Base-by-base conservation (phyloP, 768 basidiomycete genomes). In the Tylopilus balloui region DNA sequence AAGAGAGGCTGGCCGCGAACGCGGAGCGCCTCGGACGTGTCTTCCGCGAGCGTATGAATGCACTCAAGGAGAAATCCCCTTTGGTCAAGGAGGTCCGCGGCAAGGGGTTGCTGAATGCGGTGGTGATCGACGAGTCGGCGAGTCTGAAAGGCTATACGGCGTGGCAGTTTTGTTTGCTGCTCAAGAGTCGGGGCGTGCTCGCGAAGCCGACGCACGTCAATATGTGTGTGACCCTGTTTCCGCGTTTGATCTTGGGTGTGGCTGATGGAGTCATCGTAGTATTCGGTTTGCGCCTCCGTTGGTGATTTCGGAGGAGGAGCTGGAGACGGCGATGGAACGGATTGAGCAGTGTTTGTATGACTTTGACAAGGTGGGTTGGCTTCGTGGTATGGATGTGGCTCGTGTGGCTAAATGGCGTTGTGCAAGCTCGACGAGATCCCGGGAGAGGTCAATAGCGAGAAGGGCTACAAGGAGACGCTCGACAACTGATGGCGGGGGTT, bases 161-260 rank as follows among this genome's bases (percentile, higher is more conserved):
- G 5, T 99, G 95, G 96, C 91, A 98, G 66, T 75, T 98, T 45
- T 98, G 96, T 69, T 64, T 98, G 63, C 68, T 97, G 61, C 69
- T 98, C 67, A 95, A 94, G 83, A 85, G 83, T 57, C 79, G 89
- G 39, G 92, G 93, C 4, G 79, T 97, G 47, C 72, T 99, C 54
- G 95, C 94, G 24, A 98, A 99, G 76, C 94, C 96, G 12, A 97
- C 95, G 0, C 93, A 96, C 62, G 80, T 84, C 23, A 95, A 95
- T 69, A 92, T 90, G 92, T 94, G 59, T 59, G 91, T 75, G 35
- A 15, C 34, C 11, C 8, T 45, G 19, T 31, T 3, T 39, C 24
- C 8, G 13, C 29, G 25, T 31, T 21, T 21, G 21, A 15, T 19
- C 6, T n/a, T 4, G 34, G n/a, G 25, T 20, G 38, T 25, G 25